A percentile compares a stretch with the other conserved stretches of the same genome.
Conservation (phyloP, 1,139 yeast species). For the Pichia inconspicua region DNA sequence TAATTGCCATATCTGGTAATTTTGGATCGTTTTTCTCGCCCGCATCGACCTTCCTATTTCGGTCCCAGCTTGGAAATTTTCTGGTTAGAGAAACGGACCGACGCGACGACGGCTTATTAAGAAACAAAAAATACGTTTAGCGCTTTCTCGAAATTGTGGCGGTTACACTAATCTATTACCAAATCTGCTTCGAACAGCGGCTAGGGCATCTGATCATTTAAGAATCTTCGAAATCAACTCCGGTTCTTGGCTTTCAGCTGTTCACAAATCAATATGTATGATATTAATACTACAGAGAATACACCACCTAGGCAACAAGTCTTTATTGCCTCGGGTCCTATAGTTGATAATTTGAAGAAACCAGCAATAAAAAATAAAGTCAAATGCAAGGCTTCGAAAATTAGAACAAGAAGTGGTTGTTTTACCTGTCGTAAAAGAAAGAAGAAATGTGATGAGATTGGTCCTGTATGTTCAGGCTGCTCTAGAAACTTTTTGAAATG, state of each 20-base stretch:
- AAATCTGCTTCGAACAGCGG: not conserved
- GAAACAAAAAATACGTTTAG: no score
- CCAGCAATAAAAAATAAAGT: not conserved
- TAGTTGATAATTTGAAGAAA: not conserved
- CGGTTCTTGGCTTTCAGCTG: not conserved
- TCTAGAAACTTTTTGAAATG: constrained; percentile 34
- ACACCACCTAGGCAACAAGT: not conserved
- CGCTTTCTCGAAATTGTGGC: not conserved
- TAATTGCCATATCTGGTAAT: not conserved
- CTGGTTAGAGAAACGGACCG: not conserved
- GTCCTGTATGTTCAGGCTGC: constrained; percentile 36
- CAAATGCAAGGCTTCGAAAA: constrained; percentile 14
- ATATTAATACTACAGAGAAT: not conserved
- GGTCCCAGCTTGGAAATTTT: not conserved
- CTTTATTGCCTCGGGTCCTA: not conserved
- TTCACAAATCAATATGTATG: not conserved
- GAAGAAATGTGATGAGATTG: constrained; percentile 43
- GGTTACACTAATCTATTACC: not conserved
- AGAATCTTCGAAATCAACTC: not conserved
- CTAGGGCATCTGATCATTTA: not conserved
- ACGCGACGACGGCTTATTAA: not conserved
- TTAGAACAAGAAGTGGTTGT: constrained; percentile 38
- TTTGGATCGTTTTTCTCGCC: not conserved
- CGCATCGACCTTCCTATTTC: not conserved
- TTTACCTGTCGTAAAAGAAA: constrained; percentile 41